Evolutionary conservation across 2,329 filamentous ascomycete species (phyloP).

Genomic region (Aspergillus quadrilineatus): DNA sequence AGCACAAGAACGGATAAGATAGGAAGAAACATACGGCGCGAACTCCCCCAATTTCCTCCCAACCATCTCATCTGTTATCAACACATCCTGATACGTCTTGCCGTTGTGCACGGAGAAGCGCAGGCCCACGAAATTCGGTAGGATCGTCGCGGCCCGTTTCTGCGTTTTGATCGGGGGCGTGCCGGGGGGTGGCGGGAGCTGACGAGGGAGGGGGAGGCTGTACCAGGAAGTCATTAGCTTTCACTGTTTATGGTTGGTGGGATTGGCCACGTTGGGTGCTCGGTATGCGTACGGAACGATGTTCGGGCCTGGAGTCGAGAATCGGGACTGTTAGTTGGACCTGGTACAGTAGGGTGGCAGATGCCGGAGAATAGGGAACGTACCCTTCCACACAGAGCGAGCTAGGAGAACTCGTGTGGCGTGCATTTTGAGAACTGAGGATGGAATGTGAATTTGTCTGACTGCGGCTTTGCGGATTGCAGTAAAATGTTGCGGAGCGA

Average conservation of each 20-base stretch:
- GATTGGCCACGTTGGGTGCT: not conserved
- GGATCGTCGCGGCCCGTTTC: conserved; percentile 81
- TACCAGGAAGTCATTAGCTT: conserved; percentile 2
- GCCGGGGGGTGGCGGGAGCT: conserved; percentile 57
- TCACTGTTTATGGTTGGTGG: not conserved
- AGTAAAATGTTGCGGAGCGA: conserved; percentile 11
- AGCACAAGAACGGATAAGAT: not conserved
- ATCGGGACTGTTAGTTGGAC: conserved; percentile 10
- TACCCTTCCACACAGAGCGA: conserved; percentile 89
- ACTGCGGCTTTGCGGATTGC: not conserved
- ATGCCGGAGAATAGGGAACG: conserved; percentile 15
- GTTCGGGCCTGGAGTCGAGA: conserved; percentile 57
- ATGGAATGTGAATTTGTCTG: not conserved
- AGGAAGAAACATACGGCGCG: conserved; percentile 66
- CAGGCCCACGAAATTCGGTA: conserved; percentile 87
- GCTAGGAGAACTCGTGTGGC: conserved; percentile 66
- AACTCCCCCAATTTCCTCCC: conserved; percentile 94
- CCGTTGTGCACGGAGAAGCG: conserved; percentile 91
- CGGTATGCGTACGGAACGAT: conserved; percentile 64
- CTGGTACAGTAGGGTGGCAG: no score
- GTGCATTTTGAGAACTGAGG: conserved; percentile 56
- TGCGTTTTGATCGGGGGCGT: conserved; percentile 77
- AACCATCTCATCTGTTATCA: conserved; percentile 93
- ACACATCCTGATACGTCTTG: conserved; percentile 78
- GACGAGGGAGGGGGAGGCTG: conserved; percentile 43